Evolutionary conservation across 148 eudicot genomes (phyloP), one percentile per base, ranked within the genome.

Genomic region (Polygonum maritimum): DNA sequence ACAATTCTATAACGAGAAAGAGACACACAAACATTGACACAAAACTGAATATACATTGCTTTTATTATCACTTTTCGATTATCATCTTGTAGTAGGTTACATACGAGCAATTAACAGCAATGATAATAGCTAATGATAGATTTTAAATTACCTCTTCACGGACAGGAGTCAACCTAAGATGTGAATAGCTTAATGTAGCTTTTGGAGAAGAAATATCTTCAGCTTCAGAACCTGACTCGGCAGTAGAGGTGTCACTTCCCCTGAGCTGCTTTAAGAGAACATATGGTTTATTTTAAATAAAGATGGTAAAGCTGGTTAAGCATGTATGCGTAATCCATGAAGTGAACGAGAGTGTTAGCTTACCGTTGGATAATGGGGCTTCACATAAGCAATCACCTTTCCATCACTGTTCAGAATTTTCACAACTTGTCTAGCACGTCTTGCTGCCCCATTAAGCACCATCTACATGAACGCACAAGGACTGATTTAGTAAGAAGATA

Each of bases 161-260:
- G 77, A 90, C 98, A 76, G 96, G 92, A 77, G 96, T 85, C 85
- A 90, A 79, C 75, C 86, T 83, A 81, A 92, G 88, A 74, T 88
- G 91, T 57, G 97, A 85, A 76, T 83, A 92, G 84, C 60, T 89
- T 80, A 90, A 79, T 10, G 79, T 76, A 40, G 92, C 90, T 80
- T 92, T 89, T 18, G 98, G 97, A 5, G 97, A 89, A 78, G 90
- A 87, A 75, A 94, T 87, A 84, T 92, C 98, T 88, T 94, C 98
- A 76, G 96, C 97, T 86, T 94, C 98, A 81, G 98, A 94, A 58
- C 98, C 98, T n/a, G 98, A 94, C 77, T 94, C 98, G 1, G 92
- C 97, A 67, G 98, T 89, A 69, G 98, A 94, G 3, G 98, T 89
- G 69, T 94, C 97, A 76, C 94, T 90, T 54, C 94, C 87, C 88